Evolutionary conservation across 1,284 basidiomycete species (phyloP).

Genomic region (Ganoderma lingzhi): DNA sequence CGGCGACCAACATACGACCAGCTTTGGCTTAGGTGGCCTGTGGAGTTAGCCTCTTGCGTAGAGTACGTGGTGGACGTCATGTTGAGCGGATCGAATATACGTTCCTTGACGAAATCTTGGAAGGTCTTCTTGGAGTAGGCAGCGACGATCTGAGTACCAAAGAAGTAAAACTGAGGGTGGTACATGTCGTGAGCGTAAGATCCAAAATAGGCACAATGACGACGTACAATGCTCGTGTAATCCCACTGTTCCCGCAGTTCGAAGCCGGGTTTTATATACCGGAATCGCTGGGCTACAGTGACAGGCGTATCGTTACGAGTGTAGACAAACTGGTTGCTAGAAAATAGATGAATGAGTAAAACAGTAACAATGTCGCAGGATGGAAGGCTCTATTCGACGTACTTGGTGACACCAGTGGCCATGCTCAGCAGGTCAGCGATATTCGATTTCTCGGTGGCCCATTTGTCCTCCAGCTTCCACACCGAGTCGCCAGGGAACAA

Average conservation of each 20-base stretch:
- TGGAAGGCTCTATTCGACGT: not conserved
- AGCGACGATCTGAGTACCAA: conserved; percentile 8
- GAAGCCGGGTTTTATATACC: conserved; percentile 2
- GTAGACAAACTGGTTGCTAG: conserved; percentile 9
- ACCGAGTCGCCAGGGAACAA: conserved; percentile 42
- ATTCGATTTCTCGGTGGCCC: conserved; percentile 43
- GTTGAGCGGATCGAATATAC: conserved; percentile 13
- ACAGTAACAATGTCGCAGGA: not conserved
- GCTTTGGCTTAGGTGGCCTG: conserved; percentile 12
- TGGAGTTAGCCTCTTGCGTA: conserved; percentile 6
- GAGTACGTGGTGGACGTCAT: conserved; percentile 13
- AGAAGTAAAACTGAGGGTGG: conserved; percentile 13
- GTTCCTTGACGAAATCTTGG: conserved; percentile 13
- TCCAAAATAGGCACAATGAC: not conserved
- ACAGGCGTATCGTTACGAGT: conserved; percentile 1
- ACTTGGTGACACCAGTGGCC: conserved; percentile 15
- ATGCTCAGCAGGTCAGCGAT: conserved; percentile 38
- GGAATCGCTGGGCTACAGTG: conserved; percentile 2
- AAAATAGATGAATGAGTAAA: not conserved
- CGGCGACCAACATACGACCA: conserved; percentile 13
- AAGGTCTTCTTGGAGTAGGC: conserved; percentile 14
- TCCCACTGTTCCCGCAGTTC: conserved; percentile 12
- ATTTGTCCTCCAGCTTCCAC: conserved; percentile 43
- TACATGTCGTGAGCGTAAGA: not conserved
- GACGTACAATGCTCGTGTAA: conserved; percentile 5